These are phyloP conservation scores for Globisporangium mamillatum DNA, from an alignment of 352 stramenopile species.

Conservation along the genomic window DNA sequence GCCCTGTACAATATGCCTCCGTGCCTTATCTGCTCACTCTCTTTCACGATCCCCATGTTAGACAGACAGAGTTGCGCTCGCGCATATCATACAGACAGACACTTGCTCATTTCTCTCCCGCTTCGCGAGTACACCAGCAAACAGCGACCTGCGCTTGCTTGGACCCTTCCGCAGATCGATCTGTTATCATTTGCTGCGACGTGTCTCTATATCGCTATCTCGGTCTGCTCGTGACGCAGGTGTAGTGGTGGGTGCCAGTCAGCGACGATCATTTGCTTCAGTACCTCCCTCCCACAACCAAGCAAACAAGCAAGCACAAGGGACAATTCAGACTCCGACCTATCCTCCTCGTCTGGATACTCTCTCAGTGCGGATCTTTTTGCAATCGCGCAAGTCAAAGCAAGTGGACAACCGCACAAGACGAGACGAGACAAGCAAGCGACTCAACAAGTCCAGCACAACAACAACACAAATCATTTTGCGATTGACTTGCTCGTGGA, in stretches of 20 bases:
- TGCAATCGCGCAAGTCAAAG: not conserved
- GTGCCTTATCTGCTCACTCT: not conserved
- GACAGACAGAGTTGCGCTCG: not conserved
- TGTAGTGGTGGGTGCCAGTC: not conserved
- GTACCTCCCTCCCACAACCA: not conserved
- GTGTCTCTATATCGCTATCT: not conserved
- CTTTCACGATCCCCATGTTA: not conserved
- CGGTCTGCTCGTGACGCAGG: not conserved
- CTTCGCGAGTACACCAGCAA: not conserved
- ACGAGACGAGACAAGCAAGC: not conserved
- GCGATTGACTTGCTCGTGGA: not conserved
- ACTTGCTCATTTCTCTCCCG: not conserved
- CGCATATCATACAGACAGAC: not conserved
- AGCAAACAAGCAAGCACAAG: not conserved
- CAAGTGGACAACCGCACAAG: not conserved
- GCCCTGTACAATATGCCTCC: too few species aligned
- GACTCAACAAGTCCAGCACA: not conserved
- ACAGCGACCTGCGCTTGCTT: not conserved
- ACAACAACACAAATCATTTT: slow-evolving; percentile 1
- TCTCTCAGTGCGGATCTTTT: not conserved
- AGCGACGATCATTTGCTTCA: not conserved
- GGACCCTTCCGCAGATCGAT: not conserved
- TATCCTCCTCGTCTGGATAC: not conserved
- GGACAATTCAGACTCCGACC: not conserved
- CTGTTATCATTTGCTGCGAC: not conserved